A percentile compares a stretch with the other conserved stretches of the same genome.
Evolutionary conservation across 2,329 filamentous ascomycete species (phyloP).

Genomic region (Phaeosphaeria sp.): DNA sequence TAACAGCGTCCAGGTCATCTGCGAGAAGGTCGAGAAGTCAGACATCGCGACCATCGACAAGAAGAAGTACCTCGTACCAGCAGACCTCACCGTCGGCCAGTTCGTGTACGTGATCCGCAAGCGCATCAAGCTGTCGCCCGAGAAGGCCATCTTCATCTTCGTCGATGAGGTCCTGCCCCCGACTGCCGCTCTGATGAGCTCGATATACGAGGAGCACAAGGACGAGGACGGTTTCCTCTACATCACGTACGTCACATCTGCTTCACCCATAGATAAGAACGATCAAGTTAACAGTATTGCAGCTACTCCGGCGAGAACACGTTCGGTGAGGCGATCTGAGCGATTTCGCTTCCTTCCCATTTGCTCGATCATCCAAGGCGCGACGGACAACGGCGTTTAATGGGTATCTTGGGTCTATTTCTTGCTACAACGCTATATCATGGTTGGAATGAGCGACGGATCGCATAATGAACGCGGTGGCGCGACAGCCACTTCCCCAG

Average conservation of each 20-base stretch:
- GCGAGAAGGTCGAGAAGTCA: slow-evolving; percentile 99
- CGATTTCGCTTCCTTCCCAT: slow-evolving; percentile 19
- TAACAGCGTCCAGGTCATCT: slow-evolving; percentile 78
- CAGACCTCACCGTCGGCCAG: slow-evolving; percentile 97
- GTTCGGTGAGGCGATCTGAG: slow-evolving; percentile 69
- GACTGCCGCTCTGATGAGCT: slow-evolving; percentile 97
- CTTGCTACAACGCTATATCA: slow-evolving; percentile 25
- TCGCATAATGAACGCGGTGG: slow-evolving; percentile 15
- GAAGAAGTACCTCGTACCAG: slow-evolving; percentile 99
- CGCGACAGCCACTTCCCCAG: slow-evolving; percentile 8
- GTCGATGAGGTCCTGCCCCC: slow-evolving; percentile 97
- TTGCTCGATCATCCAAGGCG: slow-evolving; percentile 28
- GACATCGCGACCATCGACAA: slow-evolving; percentile 99
- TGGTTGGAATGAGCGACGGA: slow-evolving; percentile 23
- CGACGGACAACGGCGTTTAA: slow-evolving; percentile 37
- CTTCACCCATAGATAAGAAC: not conserved
- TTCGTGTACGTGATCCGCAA: slow-evolving; percentile 99
- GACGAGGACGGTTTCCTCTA: slow-evolving; percentile 89
- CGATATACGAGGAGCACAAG: slow-evolving; percentile 99
- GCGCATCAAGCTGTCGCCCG: slow-evolving; percentile 98
- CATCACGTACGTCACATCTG: slow-evolving; percentile 74
- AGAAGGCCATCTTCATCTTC: slow-evolving; percentile 99
- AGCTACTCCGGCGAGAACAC: slow-evolving; percentile 99
- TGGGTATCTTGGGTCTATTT: slow-evolving; percentile 33
- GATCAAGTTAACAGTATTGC: slow-evolving; percentile 28